Percentiles rank a stretch among this genome's conserved stretches.
These are phyloP conservation scores for Spathaspora boniae DNA, from an alignment of 805 yeast genomes.

Conservation along the genomic window DNA sequence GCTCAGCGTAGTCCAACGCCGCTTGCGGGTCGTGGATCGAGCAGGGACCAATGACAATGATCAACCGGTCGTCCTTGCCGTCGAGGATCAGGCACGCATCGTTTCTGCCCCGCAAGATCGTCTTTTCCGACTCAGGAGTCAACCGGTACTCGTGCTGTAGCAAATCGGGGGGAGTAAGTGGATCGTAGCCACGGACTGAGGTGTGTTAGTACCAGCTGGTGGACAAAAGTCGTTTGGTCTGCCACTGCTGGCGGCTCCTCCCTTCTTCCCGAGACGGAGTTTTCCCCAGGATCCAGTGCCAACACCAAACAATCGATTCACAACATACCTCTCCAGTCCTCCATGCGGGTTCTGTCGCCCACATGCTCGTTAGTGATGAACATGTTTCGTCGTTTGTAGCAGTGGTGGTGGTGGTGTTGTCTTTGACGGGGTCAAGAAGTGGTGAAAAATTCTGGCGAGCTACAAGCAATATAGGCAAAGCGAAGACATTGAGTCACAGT, in stretches of 20 bases:
- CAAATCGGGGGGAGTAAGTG: slow-evolving; percentile 91
- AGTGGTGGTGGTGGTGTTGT: not conserved
- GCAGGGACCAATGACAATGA: slow-evolving; percentile 95
- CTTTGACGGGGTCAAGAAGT: not conserved
- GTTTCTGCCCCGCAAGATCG: slow-evolving; percentile 72
- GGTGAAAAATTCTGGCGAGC: not conserved
- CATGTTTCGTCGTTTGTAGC: slow-evolving; percentile 42
- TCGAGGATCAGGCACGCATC: slow-evolving; percentile 67
- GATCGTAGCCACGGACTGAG: slow-evolving; percentile 76
- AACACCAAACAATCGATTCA: not conserved
- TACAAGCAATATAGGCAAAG: not conserved
- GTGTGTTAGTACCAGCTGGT: slow-evolving; percentile 13
- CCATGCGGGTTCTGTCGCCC: slow-evolving; percentile 75
- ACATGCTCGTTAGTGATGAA: slow-evolving; percentile 79
- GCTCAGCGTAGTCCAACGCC: slow-evolving; percentile 81
- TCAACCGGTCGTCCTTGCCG: slow-evolving; percentile 82
- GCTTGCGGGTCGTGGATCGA: slow-evolving; percentile 93
- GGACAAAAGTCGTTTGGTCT: not conserved
- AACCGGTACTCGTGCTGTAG: slow-evolving; percentile 83
- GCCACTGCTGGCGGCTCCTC: not conserved
- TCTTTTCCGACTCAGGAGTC: slow-evolving; percentile 53
- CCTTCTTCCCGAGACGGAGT: too few species aligned
- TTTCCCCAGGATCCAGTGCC: too few species aligned
- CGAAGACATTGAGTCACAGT: slow-evolving; percentile 1
- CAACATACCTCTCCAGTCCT: slow-evolving; percentile 48